Evolutionary conservation across 371 early-diverging fungal genomes (phyloP), one percentile per base, ranked within the genome.

Genomic region (Zancudomyces culisetae): DNA sequence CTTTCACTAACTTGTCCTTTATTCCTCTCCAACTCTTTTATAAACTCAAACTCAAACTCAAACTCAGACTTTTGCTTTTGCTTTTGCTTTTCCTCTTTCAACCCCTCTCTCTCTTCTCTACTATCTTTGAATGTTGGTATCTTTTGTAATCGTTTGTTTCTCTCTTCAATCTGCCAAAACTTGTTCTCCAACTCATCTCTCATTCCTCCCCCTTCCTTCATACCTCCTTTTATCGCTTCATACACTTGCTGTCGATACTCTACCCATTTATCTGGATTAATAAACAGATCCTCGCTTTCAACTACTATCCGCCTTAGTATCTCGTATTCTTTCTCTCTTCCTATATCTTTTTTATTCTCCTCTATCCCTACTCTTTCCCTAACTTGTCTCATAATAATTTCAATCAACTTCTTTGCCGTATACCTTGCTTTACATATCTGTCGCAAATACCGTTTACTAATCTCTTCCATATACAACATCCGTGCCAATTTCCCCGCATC

Each of bases 391-490:
- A 43, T 30, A 8, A 52, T 10, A 19, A 52, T 27, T 13, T 41
- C 23, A 3, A 52, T 20, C 27, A 52, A 10, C 30, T 42, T 29
- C 15, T 42, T 3, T 28, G 41, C 12, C 10, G 53, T 39, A 27
- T 22, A 29, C 19, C 53, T 12, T 12, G 53, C 24, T 52, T 52
- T 43, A 21, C 53, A 6, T 45, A 52, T 52, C 41, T 52, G 45
- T 18, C 21, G 2, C 13, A 2, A 27, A 29, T 52, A 52, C 12
- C 8, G 8, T 18, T 18, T 23, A n/a, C n/a, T n/a, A n/a, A n/a
- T n/a, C n/a, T n/a, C n/a, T 13, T 41, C 29, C 48, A 52, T 21
- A 23, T 43, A 26, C 10, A 52, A 26, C 13, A 52, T n/a, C 10
- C 35, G 2, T 4, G 41, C 41, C 20, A 13, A 20, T 18, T 20